These are phyloP conservation scores for Trypanosoma congolense DNA, from an alignment of 208 protist genomes.

Conservation along the genomic window DNA sequence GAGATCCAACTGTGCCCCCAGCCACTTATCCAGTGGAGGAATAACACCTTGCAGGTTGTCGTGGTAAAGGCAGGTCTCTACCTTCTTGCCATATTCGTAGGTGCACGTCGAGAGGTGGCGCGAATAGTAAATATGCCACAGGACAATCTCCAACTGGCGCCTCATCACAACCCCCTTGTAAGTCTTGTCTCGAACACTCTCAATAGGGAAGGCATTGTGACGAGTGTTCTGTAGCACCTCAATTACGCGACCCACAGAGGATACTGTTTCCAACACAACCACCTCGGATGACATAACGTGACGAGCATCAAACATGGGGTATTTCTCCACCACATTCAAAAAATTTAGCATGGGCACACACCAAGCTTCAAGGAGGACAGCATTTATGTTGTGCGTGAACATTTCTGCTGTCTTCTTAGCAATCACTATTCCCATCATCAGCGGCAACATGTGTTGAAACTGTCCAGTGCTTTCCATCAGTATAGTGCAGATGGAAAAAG, in stretches of 20 bases:
- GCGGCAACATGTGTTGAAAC: constrained; percentile 45
- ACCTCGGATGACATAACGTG: constrained; percentile 41
- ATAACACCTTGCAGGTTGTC: constrained; percentile 16
- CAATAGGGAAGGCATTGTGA: constrained; percentile 54
- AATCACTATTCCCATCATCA: constrained; percentile 49
- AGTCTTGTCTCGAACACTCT: constrained; percentile 34
- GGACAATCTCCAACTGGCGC: constrained; percentile 34
- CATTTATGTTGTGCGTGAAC: constrained; percentile 38
- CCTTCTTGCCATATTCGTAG: constrained; percentile 21
- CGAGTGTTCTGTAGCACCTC: constrained; percentile 23
- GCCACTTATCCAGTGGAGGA: constrained; percentile 5
- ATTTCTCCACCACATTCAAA: constrained; percentile 37
- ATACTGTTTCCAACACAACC: constrained; percentile 32
- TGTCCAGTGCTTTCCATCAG: constrained; percentile 48
- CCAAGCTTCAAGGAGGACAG: constrained; percentile 34
- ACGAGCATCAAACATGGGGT: constrained; percentile 35
- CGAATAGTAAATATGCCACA: constrained; percentile 45
- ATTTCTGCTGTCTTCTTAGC: constrained; percentile 30
- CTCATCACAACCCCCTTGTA: constrained; percentile 50
- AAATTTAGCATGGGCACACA: constrained; percentile 45
- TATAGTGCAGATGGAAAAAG: constrained; percentile 39
- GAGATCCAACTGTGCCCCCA: constrained; percentile 19
- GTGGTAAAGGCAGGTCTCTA: constrained; percentile 15
- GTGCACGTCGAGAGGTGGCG: constrained; percentile 20
- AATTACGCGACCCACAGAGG: constrained; percentile 27